These are phyloP conservation scores for Yamadazyma friedrichii DNA, from an alignment of 1,139 yeast species.

Conservation along the genomic window DNA sequence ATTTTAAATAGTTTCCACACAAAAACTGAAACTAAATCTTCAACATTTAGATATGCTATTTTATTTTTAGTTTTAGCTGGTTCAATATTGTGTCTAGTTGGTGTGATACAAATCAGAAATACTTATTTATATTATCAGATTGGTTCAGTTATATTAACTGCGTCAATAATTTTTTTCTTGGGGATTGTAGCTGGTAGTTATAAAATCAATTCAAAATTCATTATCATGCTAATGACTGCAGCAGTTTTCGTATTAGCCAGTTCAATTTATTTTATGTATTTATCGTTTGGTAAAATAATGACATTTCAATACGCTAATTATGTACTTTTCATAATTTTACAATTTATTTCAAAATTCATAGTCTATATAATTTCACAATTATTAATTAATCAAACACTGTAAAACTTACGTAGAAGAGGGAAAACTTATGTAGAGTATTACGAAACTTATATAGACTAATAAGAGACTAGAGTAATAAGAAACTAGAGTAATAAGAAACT, in stretches of 20 bases:
- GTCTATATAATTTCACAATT: conserved; percentile 9
- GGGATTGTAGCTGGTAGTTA: background rate
- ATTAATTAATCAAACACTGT: conserved; percentile 2
- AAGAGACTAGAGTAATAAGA: too few relatives aligned
- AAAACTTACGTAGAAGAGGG: background rate
- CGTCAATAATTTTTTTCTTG: conserved; percentile 6
- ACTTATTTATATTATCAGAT: conserved; percentile 14
- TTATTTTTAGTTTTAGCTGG: conserved; percentile 9
- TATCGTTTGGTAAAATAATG: conserved; percentile 9
- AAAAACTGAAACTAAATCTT: conserved; percentile 5
- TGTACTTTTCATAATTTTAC: conserved; percentile 11
- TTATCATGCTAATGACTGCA: conserved; percentile 6
- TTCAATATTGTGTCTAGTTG: conserved; percentile 11
- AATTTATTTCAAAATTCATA: conserved; percentile 11
- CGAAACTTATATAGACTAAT: too few relatives aligned
- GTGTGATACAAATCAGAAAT: conserved; percentile 11
- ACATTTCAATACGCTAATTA: conserved; percentile 11
- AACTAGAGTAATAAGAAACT: too few relatives aligned
- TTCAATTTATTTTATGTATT: conserved; percentile 12
- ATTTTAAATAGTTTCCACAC: conserved; percentile 8
- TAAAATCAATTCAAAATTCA: conserved; percentile 6
- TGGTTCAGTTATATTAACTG: conserved; percentile 11
- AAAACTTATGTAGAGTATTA: background rate
- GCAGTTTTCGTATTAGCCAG: conserved; percentile 9
- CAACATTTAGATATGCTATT: conserved; percentile 8